Conservation (phyloP, 495 filamentous ascomycete species). For the Trichocladium antarcticum region DNA sequence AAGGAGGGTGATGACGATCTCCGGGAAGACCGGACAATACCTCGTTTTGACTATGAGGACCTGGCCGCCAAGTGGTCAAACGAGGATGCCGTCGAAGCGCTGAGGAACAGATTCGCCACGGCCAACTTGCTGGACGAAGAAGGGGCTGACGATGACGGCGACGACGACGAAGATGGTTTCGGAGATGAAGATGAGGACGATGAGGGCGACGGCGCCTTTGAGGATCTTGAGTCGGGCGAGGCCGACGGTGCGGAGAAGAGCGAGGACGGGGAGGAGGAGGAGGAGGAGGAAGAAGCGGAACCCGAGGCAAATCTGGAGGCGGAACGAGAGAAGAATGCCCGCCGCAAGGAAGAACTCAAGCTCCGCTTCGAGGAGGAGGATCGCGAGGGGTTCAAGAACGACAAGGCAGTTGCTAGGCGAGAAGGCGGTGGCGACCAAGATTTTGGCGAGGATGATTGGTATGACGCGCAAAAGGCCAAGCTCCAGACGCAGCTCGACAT, state of each 20-base stretch:
- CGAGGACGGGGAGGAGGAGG: constrained; percentile 26
- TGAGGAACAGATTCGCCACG: constrained; percentile 64
- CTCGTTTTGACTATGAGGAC: constrained; percentile 65
- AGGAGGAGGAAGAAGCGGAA: constrained; percentile 21
- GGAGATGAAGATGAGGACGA: constrained; percentile 51
- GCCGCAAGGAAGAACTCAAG: constrained; percentile 85
- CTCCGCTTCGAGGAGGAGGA: constrained; percentile 96
- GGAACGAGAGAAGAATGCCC: constrained; percentile 83
- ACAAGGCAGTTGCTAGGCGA: constrained; percentile 57
- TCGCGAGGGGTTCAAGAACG: constrained; percentile 80
- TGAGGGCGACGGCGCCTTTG: constrained; percentile 82
- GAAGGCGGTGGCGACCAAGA: constrained; percentile 51
- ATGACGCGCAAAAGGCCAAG: constrained; percentile 87
- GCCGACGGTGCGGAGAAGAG: constrained; percentile 30
- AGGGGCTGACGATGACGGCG: constrained; percentile 39
- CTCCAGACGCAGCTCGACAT: constrained; percentile 90
- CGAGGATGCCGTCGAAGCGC: constrained; percentile 59
- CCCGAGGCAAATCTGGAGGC: constrained; percentile 37
- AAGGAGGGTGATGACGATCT: constrained; percentile 51
- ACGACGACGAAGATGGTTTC: constrained; percentile 59
- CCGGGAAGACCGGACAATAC: constrained; percentile 64
- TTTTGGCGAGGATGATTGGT: constrained; percentile 98
- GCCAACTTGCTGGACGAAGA: constrained; percentile 46
- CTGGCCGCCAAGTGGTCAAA: constrained; percentile 78
- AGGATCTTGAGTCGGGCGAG: constrained; percentile 78